Evolutionary conservation across 1,139 yeast genomes (phyloP).

Genomic region (Magnusiomyces starmeri): DNA sequence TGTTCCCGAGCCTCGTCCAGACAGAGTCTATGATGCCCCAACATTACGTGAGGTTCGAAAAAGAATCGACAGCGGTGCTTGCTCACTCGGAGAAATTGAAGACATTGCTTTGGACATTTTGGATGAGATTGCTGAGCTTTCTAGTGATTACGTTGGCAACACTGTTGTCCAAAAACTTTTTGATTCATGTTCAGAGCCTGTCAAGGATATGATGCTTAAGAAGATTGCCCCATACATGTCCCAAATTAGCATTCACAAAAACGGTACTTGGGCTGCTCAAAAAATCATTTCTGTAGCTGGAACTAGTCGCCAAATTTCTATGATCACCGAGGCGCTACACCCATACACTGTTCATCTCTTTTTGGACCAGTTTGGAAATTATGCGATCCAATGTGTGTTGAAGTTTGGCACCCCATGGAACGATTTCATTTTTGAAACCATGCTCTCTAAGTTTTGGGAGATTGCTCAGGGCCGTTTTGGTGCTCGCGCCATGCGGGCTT

Average conservation of each 20-base stretch:
- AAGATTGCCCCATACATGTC: constrained; percentile 75
- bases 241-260: constrained; percentile 90
- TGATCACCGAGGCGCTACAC: constrained; percentile 63
- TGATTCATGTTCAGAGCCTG: constrained; percentile 58
- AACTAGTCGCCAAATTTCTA: constrained; percentile 59
- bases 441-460: constrained; percentile 69
- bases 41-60: constrained; percentile 55
- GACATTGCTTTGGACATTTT: constrained; percentile 79
- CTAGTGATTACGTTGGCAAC: constrained; percentile 91
- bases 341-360: constrained; percentile 83
- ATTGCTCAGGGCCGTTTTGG: constrained; percentile 90
- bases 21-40: constrained; percentile 79
- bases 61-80: constrained; percentile 40
- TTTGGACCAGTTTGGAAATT: constrained; percentile 94
- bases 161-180: constrained; percentile 91
- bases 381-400: constrained; percentile 88
- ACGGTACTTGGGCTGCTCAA: constrained; percentile 99
- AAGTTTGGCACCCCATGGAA: constrained; percentile 85
- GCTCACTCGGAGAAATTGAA: constrained; percentile 56
- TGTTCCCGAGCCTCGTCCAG: constrained; percentile 33
- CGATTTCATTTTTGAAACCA: constrained; percentile 81
- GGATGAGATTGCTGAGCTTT: constrained; percentile 81
- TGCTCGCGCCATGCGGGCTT: constrained; percentile 89
- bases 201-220: constrained; percentile 76
- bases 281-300: constrained; percentile 76